These are phyloP conservation scores for Phytophthora fragariae DNA, from an alignment of 352 stramenopile genomes.

Conservation along the genomic window DNA sequence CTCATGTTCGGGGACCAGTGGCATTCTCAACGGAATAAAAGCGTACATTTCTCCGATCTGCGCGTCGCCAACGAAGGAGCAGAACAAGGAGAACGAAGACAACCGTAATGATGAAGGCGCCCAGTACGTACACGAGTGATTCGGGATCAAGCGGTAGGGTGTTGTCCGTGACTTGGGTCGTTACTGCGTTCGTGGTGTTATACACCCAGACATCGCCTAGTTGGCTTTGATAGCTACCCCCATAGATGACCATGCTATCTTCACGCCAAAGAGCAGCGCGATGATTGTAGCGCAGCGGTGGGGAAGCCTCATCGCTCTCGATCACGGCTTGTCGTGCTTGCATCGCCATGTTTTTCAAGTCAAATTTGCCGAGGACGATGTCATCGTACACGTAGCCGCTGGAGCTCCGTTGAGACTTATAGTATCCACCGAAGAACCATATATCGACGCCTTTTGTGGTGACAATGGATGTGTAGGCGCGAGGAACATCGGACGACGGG, in stretches of 20 bases:
- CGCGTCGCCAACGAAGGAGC: conserved; percentile 69
- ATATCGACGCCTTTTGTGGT: conserved; percentile 49
- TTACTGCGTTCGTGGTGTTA: conserved; percentile 60
- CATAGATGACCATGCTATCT: conserved; percentile 68
- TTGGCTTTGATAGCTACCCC: conserved; percentile 77
- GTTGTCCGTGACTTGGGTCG: conserved; percentile 25
- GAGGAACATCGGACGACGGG: conserved; percentile 32
- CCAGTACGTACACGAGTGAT: conserved; percentile 80
- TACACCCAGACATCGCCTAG: conserved; percentile 74
- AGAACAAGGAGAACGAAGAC: conserved; percentile 64
- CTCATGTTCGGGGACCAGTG: not conserved
- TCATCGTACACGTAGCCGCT: conserved; percentile 83
- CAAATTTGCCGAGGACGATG: conserved; percentile 51
- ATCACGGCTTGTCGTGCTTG: conserved; percentile 24
- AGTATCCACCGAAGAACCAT: conserved; percentile 85
- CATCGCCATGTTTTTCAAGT: conserved; percentile 29
- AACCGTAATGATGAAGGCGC: conserved; percentile 71
- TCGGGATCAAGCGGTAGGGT: conserved; percentile 58
- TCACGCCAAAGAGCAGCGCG: conserved; percentile 55
- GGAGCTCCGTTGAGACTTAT: conserved; percentile 53
- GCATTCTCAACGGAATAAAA: not conserved
- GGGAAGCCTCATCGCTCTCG: conserved; percentile 23
- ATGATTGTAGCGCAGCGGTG: conserved; percentile 76
- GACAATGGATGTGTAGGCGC: conserved; percentile 76
- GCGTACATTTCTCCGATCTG: conserved; percentile 70